These are phyloP conservation scores for Zymoseptoria crescenta DNA, from an alignment of 2,329 filamentous ascomycete species.

Conservation along the genomic window DNA sequence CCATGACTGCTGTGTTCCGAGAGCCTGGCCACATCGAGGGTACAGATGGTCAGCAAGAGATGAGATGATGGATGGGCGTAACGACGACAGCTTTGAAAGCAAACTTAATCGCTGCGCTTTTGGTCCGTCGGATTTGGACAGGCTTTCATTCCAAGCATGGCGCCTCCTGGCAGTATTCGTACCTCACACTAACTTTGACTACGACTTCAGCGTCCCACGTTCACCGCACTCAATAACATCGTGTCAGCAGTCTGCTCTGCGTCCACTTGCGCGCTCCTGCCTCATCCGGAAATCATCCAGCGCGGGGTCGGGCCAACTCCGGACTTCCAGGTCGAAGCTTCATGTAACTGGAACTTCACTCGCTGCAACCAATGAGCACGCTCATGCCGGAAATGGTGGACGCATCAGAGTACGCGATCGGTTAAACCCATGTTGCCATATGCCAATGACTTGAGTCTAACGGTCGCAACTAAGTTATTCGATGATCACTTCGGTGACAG, in stretches of 20 bases:
- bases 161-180: no score
- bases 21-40: conserved; percentile 28
- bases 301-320: no score
- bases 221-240: no score
- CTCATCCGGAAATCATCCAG: no score
- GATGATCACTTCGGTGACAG: background rate
- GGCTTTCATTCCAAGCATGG: no score
- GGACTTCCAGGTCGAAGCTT: no score
- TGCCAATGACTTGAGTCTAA: background rate
- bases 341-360: no score
- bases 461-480: background rate
- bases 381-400: no score
- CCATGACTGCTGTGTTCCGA: conserved; percentile 50
- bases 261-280: background rate
- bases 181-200: background rate
- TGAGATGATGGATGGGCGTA: conserved; percentile 18
- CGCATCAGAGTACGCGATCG: background rate
- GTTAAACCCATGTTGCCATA: background rate
- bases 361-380: no score
- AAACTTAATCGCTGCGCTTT: no score
- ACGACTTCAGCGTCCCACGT: background rate
- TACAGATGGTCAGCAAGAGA: conserved; percentile 40
- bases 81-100: no score
- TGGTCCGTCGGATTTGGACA: no score
- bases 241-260: background rate